Percentiles rank a stretch among this genome's conserved stretches.
Evolutionary conservation across 2,329 filamentous ascomycete genomes (phyloP).

Genomic region (Ophiosphaerella narmari): DNA sequence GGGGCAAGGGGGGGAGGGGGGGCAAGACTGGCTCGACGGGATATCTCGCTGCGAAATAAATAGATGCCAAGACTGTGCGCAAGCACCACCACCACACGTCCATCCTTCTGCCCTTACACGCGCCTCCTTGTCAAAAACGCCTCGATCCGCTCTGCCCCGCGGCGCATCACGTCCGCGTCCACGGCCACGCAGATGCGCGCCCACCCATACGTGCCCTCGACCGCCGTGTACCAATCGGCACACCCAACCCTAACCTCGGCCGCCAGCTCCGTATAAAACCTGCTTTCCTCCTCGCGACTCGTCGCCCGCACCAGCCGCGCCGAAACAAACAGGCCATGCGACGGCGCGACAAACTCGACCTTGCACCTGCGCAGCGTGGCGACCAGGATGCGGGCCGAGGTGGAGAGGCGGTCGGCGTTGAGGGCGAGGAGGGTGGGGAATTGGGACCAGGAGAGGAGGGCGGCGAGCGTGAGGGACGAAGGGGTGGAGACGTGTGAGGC

Average conservation of each 20-base stretch:
- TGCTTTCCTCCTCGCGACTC: slow-evolving; percentile 15
- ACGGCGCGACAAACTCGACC: slow-evolving; percentile 27
- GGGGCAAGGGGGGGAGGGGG: too few relatives aligned
- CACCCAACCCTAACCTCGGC: slow-evolving; percentile 35
- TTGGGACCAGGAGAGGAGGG: slow-evolving; percentile 30
- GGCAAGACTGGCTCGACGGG: not conserved
- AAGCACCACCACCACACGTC: not conserved
- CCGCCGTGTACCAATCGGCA: slow-evolving; percentile 17
- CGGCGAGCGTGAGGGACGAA: slow-evolving; percentile 24
- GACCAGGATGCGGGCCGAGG: slow-evolving; percentile 24
- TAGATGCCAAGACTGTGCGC: too few relatives aligned
- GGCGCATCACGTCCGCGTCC: slow-evolving; percentile 16
- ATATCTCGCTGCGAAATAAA: too few relatives aligned
- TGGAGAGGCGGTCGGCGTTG: slow-evolving; percentile 27
- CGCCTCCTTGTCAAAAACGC: slow-evolving; percentile 10
- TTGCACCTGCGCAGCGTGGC: slow-evolving; percentile 14
- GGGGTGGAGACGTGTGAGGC: slow-evolving; percentile 22
- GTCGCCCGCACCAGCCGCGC: slow-evolving; percentile 24
- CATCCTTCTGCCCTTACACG: not conserved
- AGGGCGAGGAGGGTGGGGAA: slow-evolving; percentile 32
- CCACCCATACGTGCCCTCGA: slow-evolving; percentile 37
- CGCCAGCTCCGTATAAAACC: slow-evolving; percentile 17
- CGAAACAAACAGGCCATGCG: slow-evolving; percentile 36
- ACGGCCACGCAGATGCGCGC: slow-evolving; percentile 31
- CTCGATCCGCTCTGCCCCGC: slow-evolving; percentile 17